Conservation (phyloP, 495 filamentous ascomycete genomes). For the Penicillium verhagenii region DNA sequence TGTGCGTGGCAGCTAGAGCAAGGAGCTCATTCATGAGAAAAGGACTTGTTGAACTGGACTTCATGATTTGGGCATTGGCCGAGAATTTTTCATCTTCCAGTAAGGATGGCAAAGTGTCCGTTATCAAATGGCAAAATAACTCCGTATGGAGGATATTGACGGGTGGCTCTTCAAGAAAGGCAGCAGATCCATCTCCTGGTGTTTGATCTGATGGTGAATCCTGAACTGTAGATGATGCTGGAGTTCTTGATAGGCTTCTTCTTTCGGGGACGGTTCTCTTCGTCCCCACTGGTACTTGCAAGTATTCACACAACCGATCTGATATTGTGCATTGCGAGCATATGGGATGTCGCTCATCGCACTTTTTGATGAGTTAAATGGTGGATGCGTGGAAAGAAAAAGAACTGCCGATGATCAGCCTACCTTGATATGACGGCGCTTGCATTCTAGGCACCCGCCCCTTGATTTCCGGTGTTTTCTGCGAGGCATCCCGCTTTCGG, state of each 20-base stretch:
- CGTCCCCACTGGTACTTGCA: neutral
- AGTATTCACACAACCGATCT: conserved; percentile 17
- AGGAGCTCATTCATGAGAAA: conserved; percentile 18
- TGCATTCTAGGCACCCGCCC: conserved; percentile 39
- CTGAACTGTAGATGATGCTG: neutral
- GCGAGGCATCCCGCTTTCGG: conserved; percentile 10
- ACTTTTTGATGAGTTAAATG: conserved; percentile 19
- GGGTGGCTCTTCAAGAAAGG: conserved; percentile 12
- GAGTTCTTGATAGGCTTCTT: neutral
- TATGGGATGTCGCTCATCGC: conserved; percentile 34
- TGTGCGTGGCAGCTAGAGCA: conserved; percentile 13
- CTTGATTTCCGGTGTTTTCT: conserved; percentile 37
- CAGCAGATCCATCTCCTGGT: neutral
- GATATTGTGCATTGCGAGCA: conserved; percentile 37
- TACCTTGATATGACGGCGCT: conserved; percentile 41
- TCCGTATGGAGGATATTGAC: conserved; percentile 37
- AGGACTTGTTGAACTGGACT: conserved; percentile 15
- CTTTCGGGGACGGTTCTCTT: neutral
- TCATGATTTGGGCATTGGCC: neutral
- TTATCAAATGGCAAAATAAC: conserved; percentile 28
- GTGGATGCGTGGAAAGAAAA: neutral
- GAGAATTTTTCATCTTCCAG: neutral
- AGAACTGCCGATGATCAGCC: too few species aligned
- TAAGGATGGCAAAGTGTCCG: neutral
- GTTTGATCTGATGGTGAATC: neutral